These are phyloP conservation scores for Cylindrodendrum hubeiense DNA, from an alignment of 2,329 filamentous ascomycete genomes.

Conservation along the genomic window DNA sequence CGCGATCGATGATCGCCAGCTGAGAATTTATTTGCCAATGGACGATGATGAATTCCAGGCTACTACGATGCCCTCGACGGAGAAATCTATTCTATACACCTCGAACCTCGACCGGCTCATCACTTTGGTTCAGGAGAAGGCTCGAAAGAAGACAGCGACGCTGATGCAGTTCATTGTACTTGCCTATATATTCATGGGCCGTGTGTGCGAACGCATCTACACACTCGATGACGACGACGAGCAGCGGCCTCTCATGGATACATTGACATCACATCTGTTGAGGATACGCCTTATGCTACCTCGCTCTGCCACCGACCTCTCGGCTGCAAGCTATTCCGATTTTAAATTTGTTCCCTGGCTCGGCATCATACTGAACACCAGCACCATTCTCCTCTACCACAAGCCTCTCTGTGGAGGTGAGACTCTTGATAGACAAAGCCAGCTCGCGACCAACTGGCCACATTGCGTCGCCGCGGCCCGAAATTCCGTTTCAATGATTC, in stretches of 20 bases:
- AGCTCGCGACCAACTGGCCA: constrained; percentile 37
- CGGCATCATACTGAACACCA: constrained; percentile 28
- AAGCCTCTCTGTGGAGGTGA: constrained; percentile 26
- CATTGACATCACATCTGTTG: constrained; percentile 27
- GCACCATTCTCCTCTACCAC: constrained; percentile 40
- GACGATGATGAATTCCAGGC: constrained; percentile 35
- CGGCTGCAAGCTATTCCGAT: constrained; percentile 30
- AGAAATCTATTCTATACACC: constrained; percentile 10
- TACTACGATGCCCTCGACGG: background rate
- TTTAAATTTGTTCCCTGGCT: constrained; percentile 38
- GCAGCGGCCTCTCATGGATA: constrained; percentile 22
- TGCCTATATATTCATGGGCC: constrained; percentile 36
- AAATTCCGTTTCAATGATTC: constrained; percentile 28
- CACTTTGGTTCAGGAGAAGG: constrained; percentile 25
- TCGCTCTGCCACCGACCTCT: constrained; percentile 36
- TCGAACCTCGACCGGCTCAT: constrained; percentile 33
- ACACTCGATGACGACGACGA: constrained; percentile 24
- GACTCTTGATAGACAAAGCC: constrained; percentile 8
- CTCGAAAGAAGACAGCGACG: constrained; percentile 18
- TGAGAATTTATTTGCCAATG: constrained; percentile 40
- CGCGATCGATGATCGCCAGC: constrained; percentile 41
- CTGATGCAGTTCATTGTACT: constrained; percentile 39
- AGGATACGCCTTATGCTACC: constrained; percentile 40
- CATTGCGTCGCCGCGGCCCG: constrained; percentile 40
- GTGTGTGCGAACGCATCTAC: constrained; percentile 36